A percentile compares a stretch with the other conserved stretches of the same genome.
phyloP scores from a whole-genome alignment of 495 filamentous ascomycete species.

The Aspergillus bridgeri region DNA sequence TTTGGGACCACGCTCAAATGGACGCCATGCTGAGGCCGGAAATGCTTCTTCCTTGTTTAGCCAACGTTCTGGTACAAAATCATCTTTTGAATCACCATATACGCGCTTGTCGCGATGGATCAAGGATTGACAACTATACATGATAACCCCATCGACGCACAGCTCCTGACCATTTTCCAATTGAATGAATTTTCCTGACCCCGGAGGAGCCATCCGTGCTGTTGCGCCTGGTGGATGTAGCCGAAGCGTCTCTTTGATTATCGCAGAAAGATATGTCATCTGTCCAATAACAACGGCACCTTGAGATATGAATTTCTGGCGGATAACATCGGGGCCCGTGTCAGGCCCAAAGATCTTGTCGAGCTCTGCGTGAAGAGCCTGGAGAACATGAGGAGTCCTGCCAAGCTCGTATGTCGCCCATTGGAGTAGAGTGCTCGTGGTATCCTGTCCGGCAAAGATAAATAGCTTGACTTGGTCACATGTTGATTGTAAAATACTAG shows the following conservation, averaged over 20 bases:
- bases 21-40: slow-evolving; percentile 37
- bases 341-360: slow-evolving; percentile 35
- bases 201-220: slow-evolving; percentile 31
- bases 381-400: slow-evolving; percentile 36
- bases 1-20: slow-evolving; percentile 48
- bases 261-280: slow-evolving; percentile 41
- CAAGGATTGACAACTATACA: slow-evolving; percentile 25
- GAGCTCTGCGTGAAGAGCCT: slow-evolving; percentile 41
- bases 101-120: slow-evolving; percentile 21
- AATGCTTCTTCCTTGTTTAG: slow-evolving; percentile 12
- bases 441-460: slow-evolving; percentile 35
- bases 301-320: slow-evolving; percentile 3
- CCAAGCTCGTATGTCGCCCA: slow-evolving; percentile 48
- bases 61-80: slow-evolving; percentile 25
- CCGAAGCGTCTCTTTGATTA: slow-evolving; percentile 49
- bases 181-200: slow-evolving; percentile 24
- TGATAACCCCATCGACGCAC: slow-evolving; percentile 27
- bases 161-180: slow-evolving; percentile 23
- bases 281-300: slow-evolving; percentile 26
- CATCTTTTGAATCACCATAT: slow-evolving; percentile 17
- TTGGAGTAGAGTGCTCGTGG: slow-evolving; percentile 36
- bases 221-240: slow-evolving; percentile 41
- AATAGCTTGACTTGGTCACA: slow-evolving; percentile 29
- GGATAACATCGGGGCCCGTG: slow-evolving; percentile 8
- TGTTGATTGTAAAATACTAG: slow-evolving; percentile 4